Base-by-base conservation (phyloP, 2,329 filamentous ascomycete genomes). In the Byssothecium circinans region DNA sequence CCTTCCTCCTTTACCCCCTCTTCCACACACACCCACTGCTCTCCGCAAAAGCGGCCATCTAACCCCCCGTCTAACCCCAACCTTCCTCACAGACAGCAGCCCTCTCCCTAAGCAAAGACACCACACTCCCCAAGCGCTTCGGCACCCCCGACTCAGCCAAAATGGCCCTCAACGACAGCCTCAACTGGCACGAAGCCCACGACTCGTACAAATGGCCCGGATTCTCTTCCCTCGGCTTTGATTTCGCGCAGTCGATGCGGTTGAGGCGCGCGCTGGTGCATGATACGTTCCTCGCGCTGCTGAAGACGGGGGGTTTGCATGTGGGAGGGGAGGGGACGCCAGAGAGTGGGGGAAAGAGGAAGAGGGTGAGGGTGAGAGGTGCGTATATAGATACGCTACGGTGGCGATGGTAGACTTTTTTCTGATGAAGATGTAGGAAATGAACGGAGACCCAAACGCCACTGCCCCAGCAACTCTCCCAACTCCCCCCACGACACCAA, bases 161-260 rank as follows among this genome's bases (percentile, higher is more conserved):
- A 18, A 35, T 55, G n/a, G 39, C 36, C 14, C 45, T 61, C 2
- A 33, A 57, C 11, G 50, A 52, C 12, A 41, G 34, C 3, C 43
- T 62, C 5, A 59, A 54, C 49, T 56, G 35, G 42, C 36, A 43
- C 32, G 53, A 62, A 23, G 57, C 49, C 1, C 50, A 58, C 10
- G 33, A 34, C 2, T 43, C 51, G 19, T 62, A 62, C 19, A 19
- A 41, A 4, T 60, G 56, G 58, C 57, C 57, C 0, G 44, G 54
- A 11, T 60, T 64, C 35, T 14, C 20, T 2, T 22, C 32, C 4
- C 23, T 45, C 8, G 47, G 51, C 19, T 57, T 38, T 38, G 49
- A 57, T 40, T 64, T 61, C 34, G 35, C 14, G 2, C 48, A 56
- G 32, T 35, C 38, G 1, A 61, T 62, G 56, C 39, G 48, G 7